Evolutionary conservation across 345 rosid genomes (phyloP).

Genomic region (Pistacia integerrima): DNA sequence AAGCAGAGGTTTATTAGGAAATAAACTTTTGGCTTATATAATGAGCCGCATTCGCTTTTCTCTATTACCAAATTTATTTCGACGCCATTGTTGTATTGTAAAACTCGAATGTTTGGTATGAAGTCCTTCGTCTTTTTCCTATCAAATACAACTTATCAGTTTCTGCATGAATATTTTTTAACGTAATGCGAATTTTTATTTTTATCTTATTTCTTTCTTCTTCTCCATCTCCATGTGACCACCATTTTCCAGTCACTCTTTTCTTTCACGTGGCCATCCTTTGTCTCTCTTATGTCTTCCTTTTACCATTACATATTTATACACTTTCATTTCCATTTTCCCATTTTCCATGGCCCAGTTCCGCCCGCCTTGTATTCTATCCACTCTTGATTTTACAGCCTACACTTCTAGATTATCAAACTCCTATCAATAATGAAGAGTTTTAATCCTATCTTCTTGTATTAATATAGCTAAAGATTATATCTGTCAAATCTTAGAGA

Average conservation of each 20-base stretch:
- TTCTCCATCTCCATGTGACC: conserved; percentile 18
- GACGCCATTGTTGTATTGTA: conserved; percentile 40
- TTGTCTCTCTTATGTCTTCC: conserved; percentile 26
- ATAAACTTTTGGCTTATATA: conserved; percentile 24
- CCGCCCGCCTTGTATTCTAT: neutral
- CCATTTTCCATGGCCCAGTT: neutral
- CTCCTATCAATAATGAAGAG: too few species aligned
- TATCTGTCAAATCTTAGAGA: too few species aligned
- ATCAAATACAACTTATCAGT: conserved; percentile 34
- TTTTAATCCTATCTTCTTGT: too few species aligned
- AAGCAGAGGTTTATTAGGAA: neutral
- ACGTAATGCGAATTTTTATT: conserved; percentile 26
- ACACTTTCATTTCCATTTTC: neutral
- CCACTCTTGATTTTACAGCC: neutral
- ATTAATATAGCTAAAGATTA: too few species aligned
- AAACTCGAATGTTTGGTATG: conserved; percentile 40
- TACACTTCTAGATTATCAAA: too few species aligned
- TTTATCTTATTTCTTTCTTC: neutral
- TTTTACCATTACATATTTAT: too few species aligned
- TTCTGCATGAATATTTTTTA: conserved; percentile 38
- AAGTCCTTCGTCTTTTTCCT: conserved; percentile 32
- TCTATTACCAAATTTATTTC: conserved; percentile 32
- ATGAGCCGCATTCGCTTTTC: conserved; percentile 30
- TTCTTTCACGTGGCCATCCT: conserved; percentile 27
- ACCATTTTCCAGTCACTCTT: conserved; percentile 4